Evolutionary conservation across 768 basidiomycete genomes (phyloP), one percentile per base, ranked within the genome.

Genomic region (Bullera alba): DNA sequence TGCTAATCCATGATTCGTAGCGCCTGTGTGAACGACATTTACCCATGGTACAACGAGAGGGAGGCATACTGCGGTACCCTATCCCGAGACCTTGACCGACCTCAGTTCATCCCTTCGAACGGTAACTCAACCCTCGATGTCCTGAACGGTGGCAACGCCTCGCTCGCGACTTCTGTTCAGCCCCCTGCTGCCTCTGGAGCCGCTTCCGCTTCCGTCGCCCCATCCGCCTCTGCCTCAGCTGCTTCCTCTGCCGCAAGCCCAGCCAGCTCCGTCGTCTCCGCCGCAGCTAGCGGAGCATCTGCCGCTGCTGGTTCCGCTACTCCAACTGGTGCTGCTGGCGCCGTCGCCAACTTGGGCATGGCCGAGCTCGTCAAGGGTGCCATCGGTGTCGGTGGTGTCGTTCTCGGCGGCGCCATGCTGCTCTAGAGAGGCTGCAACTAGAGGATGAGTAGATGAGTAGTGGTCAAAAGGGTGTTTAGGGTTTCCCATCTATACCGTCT

Each of bases 71-170:
- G 46, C 36, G 34, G 46, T 37, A 37, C 46, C 26, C 46, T 37
- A 5, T 6, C 46, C 17, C 10, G 28, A 5, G 46, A 48, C 17
- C 46, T 48, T 36, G 36, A 4, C 17, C 28, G 30, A 10, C n/a
- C 46, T 35, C 46, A 37, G 15, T 48, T 48, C 25, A 26, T 48
- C 22, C 46, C 46, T n/a, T 34, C 30, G n/a, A 48, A 48, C 46
- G 46, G 46, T 37, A 48, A 48, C 36, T 37, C 34, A 19, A 48
- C 46, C 12, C 38, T 28, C 30, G 46, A 45, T 36, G 10, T 34
- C n/a, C 10, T n/a, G 8, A 8, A 34, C n/a, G 32, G n/a, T n/a
- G 32, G 32, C 32, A 34, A 34, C n/a, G 8, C 32, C 10, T 34
- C 32, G 10, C 10, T n/a, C 32, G 8, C 32, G 8, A n/a, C 32